Base-by-base conservation (phyloP, 2,329 filamentous ascomycete species). In the Epichloe baconii region DNA sequence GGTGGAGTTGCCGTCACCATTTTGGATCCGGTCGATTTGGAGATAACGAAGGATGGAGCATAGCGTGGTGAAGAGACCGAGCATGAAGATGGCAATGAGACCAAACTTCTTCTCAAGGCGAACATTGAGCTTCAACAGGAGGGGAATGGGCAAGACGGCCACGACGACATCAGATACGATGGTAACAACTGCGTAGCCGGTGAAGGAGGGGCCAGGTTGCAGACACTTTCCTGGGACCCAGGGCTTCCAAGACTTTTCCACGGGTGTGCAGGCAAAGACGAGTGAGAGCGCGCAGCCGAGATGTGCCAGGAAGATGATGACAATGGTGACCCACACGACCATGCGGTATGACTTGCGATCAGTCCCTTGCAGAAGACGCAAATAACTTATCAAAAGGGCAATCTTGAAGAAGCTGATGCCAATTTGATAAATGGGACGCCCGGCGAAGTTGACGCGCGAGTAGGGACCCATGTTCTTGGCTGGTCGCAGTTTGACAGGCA, bases 341-440 rank as follows among this genome's bases (percentile, higher is more conserved):
- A 59, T 56, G 2, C 72, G 67, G 47, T 78, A 79, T 0, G 55
- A 44, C 21, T 57, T 64, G 48, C 74, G 72, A 26, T 71, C 68
- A 0, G 73, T 77, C 1, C 71, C 70, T 42, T 70, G 68, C 36
- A 78, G 64, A 2, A 79, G 67, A 5, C 74, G 70, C 17, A 78
- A 61, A 55, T 77, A 78, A 54, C 72, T 75, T 56, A 78, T 70
- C 52, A 76, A 64, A 78, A 78, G 64, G 0, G 75, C 74, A 31
- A 77, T 70, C 58, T 79, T 79, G 68, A 79, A 79, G 52, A 76
- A 76, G 53, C 72, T 73, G 59, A 79, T 76, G 38, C 76, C 76
- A 7, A 76, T 47, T 54, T 78, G 74, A 53, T 79, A 79, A 44
- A 78, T 70, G 0, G 76, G 76, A 3, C 76, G 69, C 2, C 75